phyloP scores from a whole-genome alignment of 805 yeast genomes.

The Myxozyma neglecta region DNA sequence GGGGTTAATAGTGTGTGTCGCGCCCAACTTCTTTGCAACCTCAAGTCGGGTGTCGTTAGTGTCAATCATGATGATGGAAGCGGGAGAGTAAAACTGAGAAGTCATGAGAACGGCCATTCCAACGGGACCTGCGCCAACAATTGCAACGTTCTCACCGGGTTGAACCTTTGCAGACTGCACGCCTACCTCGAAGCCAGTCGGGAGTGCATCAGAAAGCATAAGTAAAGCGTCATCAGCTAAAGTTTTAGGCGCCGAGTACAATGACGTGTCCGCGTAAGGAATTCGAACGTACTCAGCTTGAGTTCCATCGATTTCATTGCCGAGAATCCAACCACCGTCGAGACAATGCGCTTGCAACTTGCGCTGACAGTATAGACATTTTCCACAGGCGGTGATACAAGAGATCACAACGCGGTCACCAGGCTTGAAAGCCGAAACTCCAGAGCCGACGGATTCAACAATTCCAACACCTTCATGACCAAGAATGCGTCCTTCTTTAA shows the following conservation, averaged over 20 bases:
- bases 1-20: slow-evolving; percentile 22
- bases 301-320: slow-evolving; percentile 50
- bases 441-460: slow-evolving; percentile 46
- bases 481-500: slow-evolving; percentile 45
- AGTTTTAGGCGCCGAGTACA: slow-evolving; percentile 46
- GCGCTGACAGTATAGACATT: slow-evolving; percentile 54
- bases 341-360: slow-evolving; percentile 34
- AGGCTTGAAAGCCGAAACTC: slow-evolving; percentile 40
- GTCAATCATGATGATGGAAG: slow-evolving; percentile 29
- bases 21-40: slow-evolving; percentile 23
- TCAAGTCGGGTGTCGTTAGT: slow-evolving; percentile 24
- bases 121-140: slow-evolving; percentile 29
- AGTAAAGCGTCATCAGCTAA: slow-evolving; percentile 24
- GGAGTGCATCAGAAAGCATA: slow-evolving; percentile 29
- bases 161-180: slow-evolving; percentile 17
- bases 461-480: slow-evolving; percentile 48
- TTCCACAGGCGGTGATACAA: slow-evolving; percentile 60
- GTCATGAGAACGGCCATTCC: slow-evolving; percentile 27
- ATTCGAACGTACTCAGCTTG: slow-evolving; percentile 64
- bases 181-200: slow-evolving; percentile 29
- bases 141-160: slow-evolving; percentile 25
- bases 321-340: slow-evolving; percentile 39
- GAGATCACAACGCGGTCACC: slow-evolving; percentile 52
- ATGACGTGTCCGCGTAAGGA: slow-evolving; percentile 55
- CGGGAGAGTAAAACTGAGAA: slow-evolving; percentile 26